phyloP scores from a whole-genome alignment of 768 basidiomycete species.

The Sarcodon sp. region DNA sequence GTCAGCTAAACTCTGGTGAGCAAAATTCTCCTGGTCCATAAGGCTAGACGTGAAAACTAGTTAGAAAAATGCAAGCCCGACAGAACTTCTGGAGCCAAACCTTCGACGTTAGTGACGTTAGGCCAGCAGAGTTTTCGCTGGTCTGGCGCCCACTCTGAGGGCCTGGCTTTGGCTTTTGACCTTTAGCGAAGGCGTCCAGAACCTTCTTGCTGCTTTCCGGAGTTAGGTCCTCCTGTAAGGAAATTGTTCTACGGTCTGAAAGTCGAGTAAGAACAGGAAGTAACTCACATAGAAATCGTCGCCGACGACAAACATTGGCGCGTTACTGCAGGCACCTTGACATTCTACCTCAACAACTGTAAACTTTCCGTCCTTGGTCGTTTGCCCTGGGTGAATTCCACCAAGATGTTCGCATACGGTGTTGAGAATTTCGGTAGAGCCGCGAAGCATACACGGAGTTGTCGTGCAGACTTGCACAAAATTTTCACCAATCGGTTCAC shows the following conservation, averaged over 20 bases:
- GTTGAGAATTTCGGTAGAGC: conserved; percentile 82
- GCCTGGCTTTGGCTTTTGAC: conserved; percentile 84
- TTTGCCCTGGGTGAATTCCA: conserved; percentile 76
- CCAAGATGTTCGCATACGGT: conserved; percentile 77
- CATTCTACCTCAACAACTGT: conserved; percentile 98
- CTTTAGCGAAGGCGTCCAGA: conserved; percentile 68
- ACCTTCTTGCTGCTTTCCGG: conserved; percentile 64
- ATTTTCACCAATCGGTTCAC: conserved; percentile 87
- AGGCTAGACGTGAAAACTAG: conserved; percentile 34
- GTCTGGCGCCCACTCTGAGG: conserved; percentile 82
- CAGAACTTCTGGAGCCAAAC: conserved; percentile 22
- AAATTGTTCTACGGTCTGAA: not conserved
- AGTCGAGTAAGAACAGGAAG: not conserved
- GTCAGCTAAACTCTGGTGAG: conserved; percentile 52
- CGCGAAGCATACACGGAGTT: conserved; percentile 93
- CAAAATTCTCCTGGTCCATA: conserved; percentile 92
- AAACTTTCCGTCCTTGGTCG: conserved; percentile 94
- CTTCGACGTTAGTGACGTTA: conserved; percentile 70
- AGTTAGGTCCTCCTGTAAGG: conserved; percentile 72
- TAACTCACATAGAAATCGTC: conserved; percentile 89
- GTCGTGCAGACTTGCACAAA: conserved; percentile 99
- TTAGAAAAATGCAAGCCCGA: conserved; percentile 1
- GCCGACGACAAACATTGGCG: conserved; percentile 90
- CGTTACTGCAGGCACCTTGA: conserved; percentile 96
- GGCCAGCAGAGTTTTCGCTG: conserved; percentile 86